Conservation (phyloP, 148 eudicot species). For the Bassia scoparia region DNA sequence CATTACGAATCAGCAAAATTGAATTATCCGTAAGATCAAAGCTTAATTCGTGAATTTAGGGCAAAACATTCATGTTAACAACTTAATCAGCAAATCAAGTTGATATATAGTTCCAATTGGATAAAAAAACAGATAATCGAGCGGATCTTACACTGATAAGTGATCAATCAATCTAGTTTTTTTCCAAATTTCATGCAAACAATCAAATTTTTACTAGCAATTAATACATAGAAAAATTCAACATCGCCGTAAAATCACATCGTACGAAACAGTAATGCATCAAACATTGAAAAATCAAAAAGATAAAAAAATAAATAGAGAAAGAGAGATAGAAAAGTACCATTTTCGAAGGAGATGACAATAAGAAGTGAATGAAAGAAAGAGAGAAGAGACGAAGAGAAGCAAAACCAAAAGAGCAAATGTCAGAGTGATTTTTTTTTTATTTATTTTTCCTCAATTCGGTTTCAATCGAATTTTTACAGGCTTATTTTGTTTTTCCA, state of each 20-base stretch:
- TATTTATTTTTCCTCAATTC: too few relatives aligned
- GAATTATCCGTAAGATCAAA: background rate
- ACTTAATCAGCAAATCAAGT: background rate
- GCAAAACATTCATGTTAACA: background rate
- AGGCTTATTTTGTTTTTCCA: too few relatives aligned
- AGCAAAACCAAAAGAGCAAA: too few relatives aligned
- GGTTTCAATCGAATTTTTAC: too few relatives aligned
- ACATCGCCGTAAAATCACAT: background rate
- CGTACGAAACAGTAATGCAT: background rate
- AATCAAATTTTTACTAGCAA: too few relatives aligned
- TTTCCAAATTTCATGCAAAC: too few relatives aligned
- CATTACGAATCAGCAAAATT: background rate
- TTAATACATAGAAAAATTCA: too few relatives aligned
- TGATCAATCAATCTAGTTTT: too few relatives aligned
- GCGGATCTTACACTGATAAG: too few relatives aligned
- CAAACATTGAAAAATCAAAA: background rate
- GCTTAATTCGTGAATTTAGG: background rate
- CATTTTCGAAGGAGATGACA: conserved; percentile 3
- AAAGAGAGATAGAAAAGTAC: conserved; percentile 11
- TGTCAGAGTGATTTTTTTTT: too few relatives aligned
- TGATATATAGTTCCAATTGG: background rate
- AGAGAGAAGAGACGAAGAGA: too few relatives aligned
- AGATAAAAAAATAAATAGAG: background rate
- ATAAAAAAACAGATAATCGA: background rate
- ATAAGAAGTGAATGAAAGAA: background rate